A percentile compares a stretch with the other conserved stretches of the same genome.
Conservation (phyloP, 148 eudicot species). For the Rhododendron mucronatum region DNA sequence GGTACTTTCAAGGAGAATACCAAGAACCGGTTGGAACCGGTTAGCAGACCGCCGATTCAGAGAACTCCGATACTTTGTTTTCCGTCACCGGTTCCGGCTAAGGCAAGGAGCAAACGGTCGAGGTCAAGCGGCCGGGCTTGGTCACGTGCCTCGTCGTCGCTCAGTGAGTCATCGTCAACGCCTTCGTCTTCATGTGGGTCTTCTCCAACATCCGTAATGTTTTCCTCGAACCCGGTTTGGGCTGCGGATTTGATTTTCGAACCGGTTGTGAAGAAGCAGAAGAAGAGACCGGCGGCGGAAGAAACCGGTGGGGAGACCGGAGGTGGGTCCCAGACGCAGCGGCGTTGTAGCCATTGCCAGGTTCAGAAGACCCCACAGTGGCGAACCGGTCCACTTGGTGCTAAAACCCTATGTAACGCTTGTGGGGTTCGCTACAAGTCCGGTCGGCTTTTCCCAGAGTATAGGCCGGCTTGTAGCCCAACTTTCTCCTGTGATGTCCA, state of each 20-base stretch:
- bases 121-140: constrained; percentile 33
- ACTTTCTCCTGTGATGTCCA: constrained; percentile 65
- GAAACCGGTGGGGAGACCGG: constrained; percentile 22
- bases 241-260: constrained; percentile 16
- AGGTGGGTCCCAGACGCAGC: constrained; percentile 18
- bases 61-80: constrained; percentile 25
- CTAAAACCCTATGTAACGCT: constrained; percentile 79
- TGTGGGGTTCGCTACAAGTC: constrained; percentile 89
- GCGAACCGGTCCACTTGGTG: constrained; percentile 87
- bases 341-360: constrained; percentile 67
- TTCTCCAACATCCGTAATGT: constrained; percentile 29
- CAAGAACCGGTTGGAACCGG: constrained; percentile 46
- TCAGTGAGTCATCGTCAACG: constrained; percentile 40
- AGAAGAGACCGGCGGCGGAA: constrained; percentile 28
- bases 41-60: constrained; percentile 9
- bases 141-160: constrained; percentile 30
- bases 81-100: constrained; percentile 47
- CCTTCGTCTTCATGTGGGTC: constrained; percentile 34
- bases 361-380: constrained; percentile 91
- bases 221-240: constrained; percentile 24
- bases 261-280: constrained; percentile 49
- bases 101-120: constrained; percentile 56
- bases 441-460: constrained; percentile 82
- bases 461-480: constrained; percentile 88
- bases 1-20: constrained; percentile 22